Base-by-base conservation (phyloP, 1,139 yeast genomes). In the Saccharomyces hybrid region DNA sequence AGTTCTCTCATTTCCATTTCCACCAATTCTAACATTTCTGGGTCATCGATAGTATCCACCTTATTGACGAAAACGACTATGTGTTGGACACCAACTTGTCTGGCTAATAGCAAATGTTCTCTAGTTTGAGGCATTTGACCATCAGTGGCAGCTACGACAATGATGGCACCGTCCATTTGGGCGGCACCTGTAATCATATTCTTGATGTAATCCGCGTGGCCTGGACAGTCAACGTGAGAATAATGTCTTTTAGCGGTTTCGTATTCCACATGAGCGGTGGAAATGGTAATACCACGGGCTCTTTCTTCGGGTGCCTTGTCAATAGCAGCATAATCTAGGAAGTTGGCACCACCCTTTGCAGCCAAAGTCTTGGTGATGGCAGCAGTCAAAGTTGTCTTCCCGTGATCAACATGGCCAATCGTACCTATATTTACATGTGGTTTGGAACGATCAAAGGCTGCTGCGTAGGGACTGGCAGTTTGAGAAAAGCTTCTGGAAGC, bases 71-170 rank as follows among this genome's bases (percentile, higher is more conserved):
- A 93, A 53, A 93, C 99, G 74, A 93, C 97, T 73, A 93, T 83
- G 76, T 90, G 82, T 78, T 93, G 96, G 64, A 93, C 96, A 82
- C 99, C 99, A 71, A 93, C 98, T 80, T 93, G 99, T 81, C 98
- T 90, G 61, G 99, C 99, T 71, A 93, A 84, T 75, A 93, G 79
- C 79, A 93, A 81, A 77, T 93, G 99, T 79, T 93, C 99, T 80
- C 97, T 88, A 66, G 99, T 95, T 80, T 93, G 99, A 71, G 97
- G 98, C 99, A 93, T 93, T 78, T 91, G 96, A 71, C 99, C 99
- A 71, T 93, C 99, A 57, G 96, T 81, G 61, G 99, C 99, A 70
- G 98, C 98, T 74, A 93, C 99, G 62, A 93, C 99, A 78, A 93
- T 91, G 68, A 93, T 91, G 64, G 98, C 99, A 80, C 98, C 98